Evolutionary conservation across 371 early-diverging fungal genomes (phyloP), one percentile per base, ranked within the genome.

Genomic region (Rhizopus stolonifer): DNA sequence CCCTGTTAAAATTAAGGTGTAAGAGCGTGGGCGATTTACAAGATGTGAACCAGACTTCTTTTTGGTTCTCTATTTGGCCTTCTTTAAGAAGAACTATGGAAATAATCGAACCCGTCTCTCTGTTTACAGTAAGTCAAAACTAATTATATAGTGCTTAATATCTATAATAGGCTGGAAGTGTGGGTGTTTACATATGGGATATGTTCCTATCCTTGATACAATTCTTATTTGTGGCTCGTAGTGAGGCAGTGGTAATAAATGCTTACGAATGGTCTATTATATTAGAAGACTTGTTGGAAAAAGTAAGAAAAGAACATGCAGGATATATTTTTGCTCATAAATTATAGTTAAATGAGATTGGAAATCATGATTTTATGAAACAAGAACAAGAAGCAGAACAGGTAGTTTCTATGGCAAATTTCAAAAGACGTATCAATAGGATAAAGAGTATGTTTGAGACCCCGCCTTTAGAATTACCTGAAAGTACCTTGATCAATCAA

Each of bases 51-150:
- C 36, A 59, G 9, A 40, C 48, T 5, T 43, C 53, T 0, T 71
- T 73, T 43, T 77, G 77, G 77, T 55, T 71, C 47, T 61, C 70
- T 0, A 23, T 71, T 5, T 77, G 77, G 77, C 74, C 77, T 24
- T 60, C 70, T 1, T 22, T 70, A 15, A 47, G 67, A 17, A 54
- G 70, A 23, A 36, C 73, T 4, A 44, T 77, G 15, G 61, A 63
- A 17, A 50, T 52, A 13, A 65, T 73, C 19, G 68, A 71, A 18
- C 45, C 64, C 7, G 34, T 51, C 1, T 58, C 65, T 17, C 33
- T 73, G 17, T 46, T 55, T 5, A 46, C 60, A 48, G 75, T 74
- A 71, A 56, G 49, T 23, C 9, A 22, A 14, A 6, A 15, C n/a
- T 11, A 31, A 18, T 18, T 1, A 13, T 6, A 29, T 15, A 10